Percentiles rank a stretch among this genome's conserved stretches.
These are phyloP conservation scores for Fusarium paranaense DNA, from an alignment of 2,329 filamentous ascomycete species.

Conservation along the genomic window DNA sequence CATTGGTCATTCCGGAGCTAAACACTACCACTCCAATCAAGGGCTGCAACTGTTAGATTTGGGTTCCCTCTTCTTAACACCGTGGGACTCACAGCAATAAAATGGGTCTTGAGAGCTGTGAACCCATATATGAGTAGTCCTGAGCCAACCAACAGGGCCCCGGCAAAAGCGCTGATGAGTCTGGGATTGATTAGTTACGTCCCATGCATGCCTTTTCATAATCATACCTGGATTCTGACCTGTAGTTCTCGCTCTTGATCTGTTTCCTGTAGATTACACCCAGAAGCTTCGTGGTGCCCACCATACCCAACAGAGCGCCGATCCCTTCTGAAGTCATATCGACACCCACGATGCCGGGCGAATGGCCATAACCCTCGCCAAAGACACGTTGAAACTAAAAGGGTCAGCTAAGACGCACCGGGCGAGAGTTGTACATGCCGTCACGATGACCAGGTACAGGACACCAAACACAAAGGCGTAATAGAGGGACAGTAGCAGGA, in stretches of 20 bases:
- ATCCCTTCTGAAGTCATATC: not conserved
- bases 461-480: not conserved
- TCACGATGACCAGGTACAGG: not conserved
- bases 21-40: not conserved
- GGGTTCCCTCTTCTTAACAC: accelerated
- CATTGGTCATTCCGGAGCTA: not conserved
- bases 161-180: not conserved
- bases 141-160: not conserved
- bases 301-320: not conserved
- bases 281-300: not conserved
- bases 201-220: not conserved
- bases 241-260: not conserved
- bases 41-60: not conserved
- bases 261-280: not conserved
- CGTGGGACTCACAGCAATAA: not conserved
- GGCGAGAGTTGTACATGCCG: not conserved
- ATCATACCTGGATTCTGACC: not conserved
- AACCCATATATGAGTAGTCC: not conserved
- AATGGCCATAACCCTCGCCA: not conserved
- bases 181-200: not conserved
- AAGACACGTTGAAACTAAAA: not conserved
- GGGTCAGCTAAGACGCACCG: not conserved
- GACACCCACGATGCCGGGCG: not conserved
- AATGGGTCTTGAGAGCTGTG: not conserved
- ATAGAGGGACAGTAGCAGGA: not conserved